Conservation (phyloP, 139 green algal species). For the Volvox reticuliferus region DNA sequence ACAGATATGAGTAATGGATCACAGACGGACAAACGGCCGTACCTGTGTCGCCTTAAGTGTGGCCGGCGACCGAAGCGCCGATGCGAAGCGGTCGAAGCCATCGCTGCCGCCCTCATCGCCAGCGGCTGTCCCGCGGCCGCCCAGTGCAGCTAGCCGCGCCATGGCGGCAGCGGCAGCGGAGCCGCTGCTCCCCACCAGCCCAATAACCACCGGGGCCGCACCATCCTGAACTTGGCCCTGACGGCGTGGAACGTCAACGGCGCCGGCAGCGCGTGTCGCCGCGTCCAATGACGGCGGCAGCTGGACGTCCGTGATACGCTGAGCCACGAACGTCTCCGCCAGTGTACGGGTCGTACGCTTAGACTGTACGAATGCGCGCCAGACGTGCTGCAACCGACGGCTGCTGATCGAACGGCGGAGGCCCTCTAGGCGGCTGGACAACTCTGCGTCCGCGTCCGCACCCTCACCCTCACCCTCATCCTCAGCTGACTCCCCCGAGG, state of each 20-base stretch:
- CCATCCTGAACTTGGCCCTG: too few species aligned
- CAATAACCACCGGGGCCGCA: too few species aligned
- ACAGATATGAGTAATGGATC: too few species aligned
- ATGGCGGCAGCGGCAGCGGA: not conserved
- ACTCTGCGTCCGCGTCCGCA: not conserved
- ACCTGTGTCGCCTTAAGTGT: conserved; percentile 71
- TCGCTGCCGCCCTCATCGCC: conserved; percentile 13
- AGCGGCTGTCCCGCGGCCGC: not conserved
- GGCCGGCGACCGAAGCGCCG: conserved; percentile 62
- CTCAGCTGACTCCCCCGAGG: not conserved
- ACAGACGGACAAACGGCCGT: not conserved
- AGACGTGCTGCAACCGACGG: conserved; percentile 64
- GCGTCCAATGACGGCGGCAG: not conserved
- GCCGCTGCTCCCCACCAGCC: not conserved
- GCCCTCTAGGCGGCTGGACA: conserved; percentile 41
- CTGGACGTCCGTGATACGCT: conserved; percentile 44
- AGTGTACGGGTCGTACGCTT: conserved; percentile 64
- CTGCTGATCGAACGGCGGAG: conserved; percentile 56
- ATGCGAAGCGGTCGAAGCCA: conserved; percentile 81
- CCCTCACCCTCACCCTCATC: not conserved
- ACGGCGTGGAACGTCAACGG: conserved; percentile 7
- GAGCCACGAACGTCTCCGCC: conserved; percentile 57
- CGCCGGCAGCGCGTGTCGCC: not conserved
- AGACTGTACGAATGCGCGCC: conserved; percentile 58
- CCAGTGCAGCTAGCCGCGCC: not conserved